Evolutionary conservation across 805 yeast genomes (phyloP), one percentile per base, ranked within the genome.

Genomic region (Starmerella khaoyaiensis): DNA sequence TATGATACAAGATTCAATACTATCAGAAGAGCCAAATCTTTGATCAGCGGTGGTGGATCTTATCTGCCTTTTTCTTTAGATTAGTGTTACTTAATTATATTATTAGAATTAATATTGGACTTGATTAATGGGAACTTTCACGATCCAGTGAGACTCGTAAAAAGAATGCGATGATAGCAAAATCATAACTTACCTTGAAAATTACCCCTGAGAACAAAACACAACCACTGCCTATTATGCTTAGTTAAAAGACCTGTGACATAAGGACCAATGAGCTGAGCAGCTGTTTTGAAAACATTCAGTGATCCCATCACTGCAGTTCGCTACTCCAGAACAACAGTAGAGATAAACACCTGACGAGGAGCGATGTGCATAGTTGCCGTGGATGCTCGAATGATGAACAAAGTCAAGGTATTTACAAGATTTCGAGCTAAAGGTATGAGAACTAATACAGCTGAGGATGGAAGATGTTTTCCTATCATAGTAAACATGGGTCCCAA

Each of bases 291-390:
- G 20, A 79, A 83, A 20, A 83, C 74, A 50, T 82, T 83, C 9
- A 83, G 93, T 17, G 79, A 65, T 2, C 94, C 94, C 77, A 83
- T 68, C 1, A 78, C 87, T 46, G 68, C 71, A 2, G 93, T 74
- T 37, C 86, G 60, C 42, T 82, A 93, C 10, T 64, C 58, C 26
- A 65, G 65, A 30, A 83, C 73, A 17, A 82, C 65, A 3, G 79
- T 68, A 0, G 90, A 76, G 36, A 83, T 60, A 29, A 83, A 61
- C 5, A 81, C 71, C 57, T 83, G 94, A 35, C 94, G 69, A 9
- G 94, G 94, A 4, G 83, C 86, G 17, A 80, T 93, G 54, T 83
- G 94, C 84, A 82, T 81, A 2, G 84, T 73, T 1, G 76, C 61
- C 0, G 81, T 71, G 9, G 75, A 61, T 42, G 73, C 76, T 46